Evolutionary conservation across 345 rosid species (phyloP).

Genomic region (Hibiscus mutabilis): DNA sequence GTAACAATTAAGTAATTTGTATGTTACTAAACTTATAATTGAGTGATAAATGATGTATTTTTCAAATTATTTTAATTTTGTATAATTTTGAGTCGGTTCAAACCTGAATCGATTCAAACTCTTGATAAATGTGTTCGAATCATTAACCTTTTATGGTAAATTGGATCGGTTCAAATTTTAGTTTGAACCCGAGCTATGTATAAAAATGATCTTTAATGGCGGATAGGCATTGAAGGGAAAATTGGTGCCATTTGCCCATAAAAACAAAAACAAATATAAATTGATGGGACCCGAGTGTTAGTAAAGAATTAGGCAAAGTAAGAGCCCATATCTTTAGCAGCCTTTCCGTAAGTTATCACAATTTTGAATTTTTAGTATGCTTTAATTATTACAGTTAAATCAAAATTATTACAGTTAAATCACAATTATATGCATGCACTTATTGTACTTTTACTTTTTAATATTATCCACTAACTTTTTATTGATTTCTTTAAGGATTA

Average conservation of each 20-base stretch:
- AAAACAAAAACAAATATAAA: not conserved
- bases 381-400: not conserved
- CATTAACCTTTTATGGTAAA: too few species aligned
- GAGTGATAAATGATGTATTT: too few species aligned
- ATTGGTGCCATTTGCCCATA: constrained; percentile 8
- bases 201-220: not conserved
- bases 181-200: not conserved
- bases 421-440: not conserved
- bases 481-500: too few species aligned
- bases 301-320: not conserved
- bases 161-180: too few species aligned
- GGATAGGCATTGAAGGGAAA: constrained; percentile 14
- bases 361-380: not conserved
- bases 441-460: too few species aligned
- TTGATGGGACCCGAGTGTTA: not conserved
- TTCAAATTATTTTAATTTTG: too few species aligned
- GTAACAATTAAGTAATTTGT: too few species aligned
- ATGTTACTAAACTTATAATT: too few species aligned
- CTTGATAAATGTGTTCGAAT: too few species aligned
- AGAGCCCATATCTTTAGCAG: not conserved
- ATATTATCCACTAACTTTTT: not conserved
- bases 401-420: not conserved
- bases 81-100: too few species aligned
- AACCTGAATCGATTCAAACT: too few species aligned
- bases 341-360: not conserved